These are phyloP conservation scores for Sanghuangporus sanghuang DNA, from an alignment of 1,284 basidiomycete genomes.

Conservation along the genomic window DNA sequence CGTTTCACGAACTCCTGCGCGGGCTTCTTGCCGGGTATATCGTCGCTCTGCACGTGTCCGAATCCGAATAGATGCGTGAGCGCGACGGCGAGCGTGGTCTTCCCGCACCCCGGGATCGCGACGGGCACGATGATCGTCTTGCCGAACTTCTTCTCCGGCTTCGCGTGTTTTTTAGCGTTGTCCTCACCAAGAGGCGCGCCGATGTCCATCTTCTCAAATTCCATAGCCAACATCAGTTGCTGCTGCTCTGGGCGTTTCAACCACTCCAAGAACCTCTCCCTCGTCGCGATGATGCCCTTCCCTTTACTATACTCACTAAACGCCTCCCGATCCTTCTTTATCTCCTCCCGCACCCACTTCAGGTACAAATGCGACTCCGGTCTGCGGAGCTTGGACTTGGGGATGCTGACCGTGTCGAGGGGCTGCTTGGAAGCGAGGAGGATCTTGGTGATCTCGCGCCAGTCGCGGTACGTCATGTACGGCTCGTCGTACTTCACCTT, in stretches of 20 bases:
- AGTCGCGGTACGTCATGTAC: constrained; percentile 97
- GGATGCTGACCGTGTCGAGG: constrained; percentile 33
- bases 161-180: constrained; percentile 8
- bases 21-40: constrained; percentile 76
- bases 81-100: constrained; percentile 84
- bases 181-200: constrained; percentile 21
- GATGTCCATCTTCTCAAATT: constrained; percentile 31
- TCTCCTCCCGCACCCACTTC: constrained; percentile 68
- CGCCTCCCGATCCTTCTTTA: constrained; percentile 51
- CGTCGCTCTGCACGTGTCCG: constrained; percentile 90
- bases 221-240: constrained; percentile 25
- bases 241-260: constrained; percentile 28
- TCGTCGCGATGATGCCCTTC: constrained; percentile 79
- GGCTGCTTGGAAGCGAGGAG: constrained; percentile 47
- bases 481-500: constrained; percentile 99
- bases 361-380: constrained; percentile 64
- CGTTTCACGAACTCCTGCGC: constrained; percentile 77
- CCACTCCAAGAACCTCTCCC: constrained; percentile 79
- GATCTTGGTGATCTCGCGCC: constrained; percentile 89
- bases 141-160: constrained; percentile 37
- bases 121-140: constrained; percentile 88
- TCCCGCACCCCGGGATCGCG: constrained; percentile 91
- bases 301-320: constrained; percentile 70
- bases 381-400: constrained; percentile 58
- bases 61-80: constrained; percentile 77